phyloP scores from a whole-genome alignment of 352 stramenopile species.

The Phytopythium oedochilum region DNA sequence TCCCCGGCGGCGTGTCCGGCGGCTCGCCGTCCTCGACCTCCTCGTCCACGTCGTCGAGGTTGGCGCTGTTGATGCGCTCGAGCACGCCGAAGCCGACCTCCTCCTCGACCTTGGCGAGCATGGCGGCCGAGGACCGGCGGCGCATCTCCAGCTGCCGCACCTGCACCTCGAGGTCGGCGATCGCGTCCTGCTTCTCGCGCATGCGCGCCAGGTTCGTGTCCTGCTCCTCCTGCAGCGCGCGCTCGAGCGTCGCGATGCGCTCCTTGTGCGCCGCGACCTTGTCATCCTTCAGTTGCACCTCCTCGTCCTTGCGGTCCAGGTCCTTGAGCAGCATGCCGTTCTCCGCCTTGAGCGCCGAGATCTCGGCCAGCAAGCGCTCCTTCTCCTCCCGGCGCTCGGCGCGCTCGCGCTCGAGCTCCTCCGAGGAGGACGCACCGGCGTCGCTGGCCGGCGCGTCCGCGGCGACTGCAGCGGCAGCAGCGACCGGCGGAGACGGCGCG shows the following conservation, averaged over 20 bases:
- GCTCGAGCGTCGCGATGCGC: slow-evolving; percentile 53
- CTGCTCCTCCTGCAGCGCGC: slow-evolving; percentile 56
- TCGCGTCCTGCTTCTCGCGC: slow-evolving; percentile 67
- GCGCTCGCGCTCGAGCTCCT: slow-evolving; percentile 38
- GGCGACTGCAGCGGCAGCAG: too few species aligned
- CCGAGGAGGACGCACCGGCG: slow-evolving; percentile 23
- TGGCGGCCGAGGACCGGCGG: slow-evolving; percentile 43
- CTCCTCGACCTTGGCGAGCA: slow-evolving; percentile 30
- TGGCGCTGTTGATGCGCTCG: slow-evolving; percentile 20
- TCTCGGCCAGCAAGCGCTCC: slow-evolving; percentile 40
- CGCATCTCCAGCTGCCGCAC: slow-evolving; percentile 58
- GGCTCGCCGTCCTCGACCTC: slow-evolving; percentile 33
- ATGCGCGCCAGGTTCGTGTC: slow-evolving; percentile 55
- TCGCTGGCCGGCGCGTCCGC: slow-evolving; percentile 13
- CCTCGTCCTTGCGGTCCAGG: slow-evolving; percentile 60
- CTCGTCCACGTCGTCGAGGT: slow-evolving; percentile 4
- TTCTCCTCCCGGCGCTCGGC: slow-evolving; percentile 32
- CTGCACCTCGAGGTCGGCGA: slow-evolving; percentile 57
- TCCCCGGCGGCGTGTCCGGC: slow-evolving; percentile 68
- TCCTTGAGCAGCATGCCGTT: slow-evolving; percentile 74
- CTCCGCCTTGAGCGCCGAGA: slow-evolving; percentile 59
- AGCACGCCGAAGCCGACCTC: slow-evolving; percentile 51
- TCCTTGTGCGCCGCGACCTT: slow-evolving; percentile 58
- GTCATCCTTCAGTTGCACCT: slow-evolving; percentile 61
- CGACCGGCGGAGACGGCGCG: too few species aligned